Conservation (phyloP, 495 filamentous ascomycete species). For the Hypoxylon perforatum region DNA sequence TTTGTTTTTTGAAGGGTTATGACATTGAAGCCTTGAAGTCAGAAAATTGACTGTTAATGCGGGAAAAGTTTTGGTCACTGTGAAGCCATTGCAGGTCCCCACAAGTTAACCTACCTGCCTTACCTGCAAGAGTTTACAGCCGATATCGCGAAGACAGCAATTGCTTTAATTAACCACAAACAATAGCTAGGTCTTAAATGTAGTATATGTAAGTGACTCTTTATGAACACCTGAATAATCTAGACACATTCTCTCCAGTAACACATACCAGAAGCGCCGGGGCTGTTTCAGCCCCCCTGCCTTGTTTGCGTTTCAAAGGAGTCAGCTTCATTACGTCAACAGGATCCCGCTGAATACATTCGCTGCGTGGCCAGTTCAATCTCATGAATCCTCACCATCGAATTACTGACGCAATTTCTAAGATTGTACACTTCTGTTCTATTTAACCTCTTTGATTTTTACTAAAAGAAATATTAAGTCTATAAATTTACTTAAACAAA, state of each 20-base stretch:
- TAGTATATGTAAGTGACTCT: no score
- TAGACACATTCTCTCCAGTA: not conserved
- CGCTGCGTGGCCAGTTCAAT: not conserved
- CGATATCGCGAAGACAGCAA: no score
- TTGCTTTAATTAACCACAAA: no score
- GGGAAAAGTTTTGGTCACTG: no score
- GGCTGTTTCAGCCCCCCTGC: conserved; percentile 28
- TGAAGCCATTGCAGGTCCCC: no score
- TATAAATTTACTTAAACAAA: not conserved
- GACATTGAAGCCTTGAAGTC: no score
- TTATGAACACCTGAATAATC: not conserved
- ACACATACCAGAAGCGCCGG: not conserved
- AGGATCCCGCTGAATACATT: conserved; percentile 2
- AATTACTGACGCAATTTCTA: not conserved
- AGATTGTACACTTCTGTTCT: not conserved
- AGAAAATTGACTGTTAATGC: no score
- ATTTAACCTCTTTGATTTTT: not conserved
- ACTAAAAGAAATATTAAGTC: not conserved
- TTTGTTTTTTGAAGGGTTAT: no score
- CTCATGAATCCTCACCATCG: not conserved
- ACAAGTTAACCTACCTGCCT: no score
- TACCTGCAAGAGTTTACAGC: no score
- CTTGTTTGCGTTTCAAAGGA: conserved; percentile 19
- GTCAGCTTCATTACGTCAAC: conserved; percentile 28
- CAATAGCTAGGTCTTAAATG: no score